Evolutionary conservation across 108 stramenopile species (phyloP), one percentile per base, ranked within the genome.

Genomic region (Fistulifera solaris): DNA sequence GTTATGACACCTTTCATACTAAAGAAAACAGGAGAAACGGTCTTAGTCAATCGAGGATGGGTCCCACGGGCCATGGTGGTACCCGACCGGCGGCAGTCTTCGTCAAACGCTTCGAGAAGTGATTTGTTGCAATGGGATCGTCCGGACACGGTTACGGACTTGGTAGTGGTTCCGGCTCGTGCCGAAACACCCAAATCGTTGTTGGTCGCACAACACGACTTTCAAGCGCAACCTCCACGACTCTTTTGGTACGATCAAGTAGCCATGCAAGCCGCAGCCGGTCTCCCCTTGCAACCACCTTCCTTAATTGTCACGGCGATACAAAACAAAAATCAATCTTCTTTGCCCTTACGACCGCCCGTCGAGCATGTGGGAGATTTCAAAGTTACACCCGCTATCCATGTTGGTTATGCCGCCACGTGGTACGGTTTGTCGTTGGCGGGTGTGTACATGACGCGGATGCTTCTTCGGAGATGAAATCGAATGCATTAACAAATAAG

Each of bases 1-100:
- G 82, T 87, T 5, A 38, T 88, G 26, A 85, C 90, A 21, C 90
- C 90, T 0, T 58, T 93, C 38, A 61, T 75, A 57, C 27, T 80
- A 39, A 27, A 0, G 63, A 24, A 31, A 56, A 40, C 40, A 13
- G 40, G 12, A 13, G 40, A 45, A 12, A 56, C 66, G 15, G 80
- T 87, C 8, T 81, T 77, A 75, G 67, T 93, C 58, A 88, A 93
- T 71, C 81, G 90, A 65, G 90, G 90, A 23, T 93, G 90, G 90
- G 72, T 90, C 24, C 89, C 89, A 21, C 64, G 76, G 41, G 52
- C 65, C 46, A 66, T 70, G 59, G 63, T 80, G 17, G 59, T 26
- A 26, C 10, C 23, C 23, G 51, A 52, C 26, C n/a, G n/a, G 27
- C 51, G 23, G 8, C 51, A 52, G 23, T 5, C 51, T 8, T 45